Percentiles rank a stretch among this genome's conserved stretches.
These are phyloP conservation scores for Rhododendron ferrugineum DNA, from an alignment of 148 eudicot species.

Conservation along the genomic window DNA sequence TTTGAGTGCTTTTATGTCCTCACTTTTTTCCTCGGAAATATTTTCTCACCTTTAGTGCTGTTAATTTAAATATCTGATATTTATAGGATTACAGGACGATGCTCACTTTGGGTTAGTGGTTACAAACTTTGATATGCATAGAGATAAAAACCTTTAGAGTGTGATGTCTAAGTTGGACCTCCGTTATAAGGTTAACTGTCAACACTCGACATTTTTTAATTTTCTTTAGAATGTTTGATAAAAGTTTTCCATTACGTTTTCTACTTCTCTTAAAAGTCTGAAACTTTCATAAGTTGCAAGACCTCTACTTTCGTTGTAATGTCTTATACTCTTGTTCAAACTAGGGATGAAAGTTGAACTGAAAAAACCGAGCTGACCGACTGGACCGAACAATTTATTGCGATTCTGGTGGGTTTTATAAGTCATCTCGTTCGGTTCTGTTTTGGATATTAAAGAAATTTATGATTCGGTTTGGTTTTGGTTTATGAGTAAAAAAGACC, in stretches of 20 bases:
- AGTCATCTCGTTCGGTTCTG: not conserved
- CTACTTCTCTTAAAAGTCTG: not conserved
- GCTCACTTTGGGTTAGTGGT: not conserved
- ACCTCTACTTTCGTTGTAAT: not conserved
- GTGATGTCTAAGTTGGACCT: not conserved
- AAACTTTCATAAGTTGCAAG: not conserved
- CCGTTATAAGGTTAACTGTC: not conserved
- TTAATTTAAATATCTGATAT: not conserved
- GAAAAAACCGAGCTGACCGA: not conserved
- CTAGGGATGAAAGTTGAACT: not conserved
- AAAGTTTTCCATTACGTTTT: not conserved
- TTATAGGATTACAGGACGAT: not conserved
- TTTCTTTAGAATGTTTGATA: not conserved
- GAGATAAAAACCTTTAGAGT: not conserved
- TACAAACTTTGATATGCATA: not conserved
- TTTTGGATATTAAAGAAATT: too few relatives aligned
- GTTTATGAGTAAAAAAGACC: not conserved
- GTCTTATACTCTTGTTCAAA: not conserved
- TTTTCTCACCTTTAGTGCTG: not conserved
- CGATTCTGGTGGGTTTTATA: not conserved
- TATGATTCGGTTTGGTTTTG: not conserved
- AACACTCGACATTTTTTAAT: not conserved
- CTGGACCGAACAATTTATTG: not conserved
- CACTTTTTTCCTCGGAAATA: not conserved
- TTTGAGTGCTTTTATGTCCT: conserved; percentile 17